Base-by-base conservation (phyloP, 2,329 filamentous ascomycete genomes). In the Balansia obtecta region DNA sequence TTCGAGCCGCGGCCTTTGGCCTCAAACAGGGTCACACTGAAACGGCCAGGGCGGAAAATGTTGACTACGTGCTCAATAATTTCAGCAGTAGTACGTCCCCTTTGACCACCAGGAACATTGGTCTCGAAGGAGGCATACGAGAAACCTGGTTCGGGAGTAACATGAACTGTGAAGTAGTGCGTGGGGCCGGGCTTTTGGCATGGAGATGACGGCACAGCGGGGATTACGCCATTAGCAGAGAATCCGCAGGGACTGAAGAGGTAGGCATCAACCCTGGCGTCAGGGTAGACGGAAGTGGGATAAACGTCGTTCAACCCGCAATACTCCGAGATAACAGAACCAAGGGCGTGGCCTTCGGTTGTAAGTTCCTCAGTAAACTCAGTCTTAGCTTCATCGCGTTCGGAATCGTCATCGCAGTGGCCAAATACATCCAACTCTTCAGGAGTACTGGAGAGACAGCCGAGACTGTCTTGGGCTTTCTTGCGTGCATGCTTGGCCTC, bases 101-200 rank as follows among this genome's bases (percentile, higher is more conserved):
- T 88, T 70, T 95, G 88, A 5, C 82, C 83, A 27, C 88, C 86
- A 1, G 93, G 93, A 4, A 98, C 91, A 60, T 97, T 98, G 57
- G 93, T 97, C 74, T 98, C 93, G 64, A 98, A 98, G 2, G 89
- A 96, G 37, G 93, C 93, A 66, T 95, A 98, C 5, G 90, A 96
- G 74, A 91, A 98, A 61, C 95, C 83, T 13, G 91, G 88, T 74
- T 98, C 93, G 0, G 93, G 93, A 0, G 93, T 98, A 57, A 98
- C 93, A 64, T 98, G 93, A 22, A 98, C 93, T 1, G 91, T 98
- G 70, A 96, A 98, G 72, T 98, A 98, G 70, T 97, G 89, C 40
- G 80, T 85, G 4, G 77, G 71, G 48, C 73, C 74, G 53, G 57
- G 56, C 48, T 59, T 59, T 37, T 61, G 56, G n/a, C 52, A 53